Evolutionary conservation across 805 yeast genomes (phyloP).

Genomic region (Lachancea waltii): DNA sequence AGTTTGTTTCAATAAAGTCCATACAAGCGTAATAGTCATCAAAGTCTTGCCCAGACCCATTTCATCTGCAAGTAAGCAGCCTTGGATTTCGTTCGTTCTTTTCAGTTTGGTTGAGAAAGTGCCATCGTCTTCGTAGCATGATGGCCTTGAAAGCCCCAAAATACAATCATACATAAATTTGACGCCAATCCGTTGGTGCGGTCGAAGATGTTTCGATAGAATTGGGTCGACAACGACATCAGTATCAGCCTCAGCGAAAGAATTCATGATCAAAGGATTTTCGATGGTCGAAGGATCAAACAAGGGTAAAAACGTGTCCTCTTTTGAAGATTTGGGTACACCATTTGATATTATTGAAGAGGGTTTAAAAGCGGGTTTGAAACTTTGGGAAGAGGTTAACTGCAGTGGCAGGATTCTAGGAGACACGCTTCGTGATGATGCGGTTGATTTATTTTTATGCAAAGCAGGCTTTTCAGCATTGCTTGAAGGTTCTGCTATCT

Average conservation of each 20-base stretch:
- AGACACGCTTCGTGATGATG: background rate
- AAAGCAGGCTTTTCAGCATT: too few relatives aligned
- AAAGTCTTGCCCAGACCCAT: slow-evolving; percentile 95
- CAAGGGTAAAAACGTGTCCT: slow-evolving; percentile 31
- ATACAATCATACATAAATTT: slow-evolving; percentile 75
- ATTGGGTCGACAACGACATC: slow-evolving; percentile 59
- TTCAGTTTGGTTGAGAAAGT: slow-evolving; percentile 1
- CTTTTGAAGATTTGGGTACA: slow-evolving; percentile 2
- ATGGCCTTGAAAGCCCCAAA: slow-evolving; percentile 53
- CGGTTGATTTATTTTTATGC: background rate
- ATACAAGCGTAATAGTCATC: slow-evolving; percentile 73
- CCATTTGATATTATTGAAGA: background rate
- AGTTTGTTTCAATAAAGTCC: slow-evolving; percentile 72
- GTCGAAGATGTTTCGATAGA: slow-evolving; percentile 50
- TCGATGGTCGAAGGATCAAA: slow-evolving; percentile 34
- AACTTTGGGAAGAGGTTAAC: background rate
- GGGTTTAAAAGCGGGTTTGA: background rate
- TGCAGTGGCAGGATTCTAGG: background rate
- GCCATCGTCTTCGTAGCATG: slow-evolving; percentile 31
- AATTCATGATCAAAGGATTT: slow-evolving; percentile 40
- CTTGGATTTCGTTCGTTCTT: slow-evolving; percentile 33
- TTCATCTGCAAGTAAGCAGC: slow-evolving; percentile 89
- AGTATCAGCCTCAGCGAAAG: slow-evolving; percentile 23
- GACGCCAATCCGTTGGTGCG: slow-evolving; percentile 85
- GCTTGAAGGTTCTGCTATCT: background rate